A percentile compares a stretch with the other conserved stretches of the same genome.
Conservation (phyloP, 352 stramenopile genomes). For the Pythium biforme region DNA sequence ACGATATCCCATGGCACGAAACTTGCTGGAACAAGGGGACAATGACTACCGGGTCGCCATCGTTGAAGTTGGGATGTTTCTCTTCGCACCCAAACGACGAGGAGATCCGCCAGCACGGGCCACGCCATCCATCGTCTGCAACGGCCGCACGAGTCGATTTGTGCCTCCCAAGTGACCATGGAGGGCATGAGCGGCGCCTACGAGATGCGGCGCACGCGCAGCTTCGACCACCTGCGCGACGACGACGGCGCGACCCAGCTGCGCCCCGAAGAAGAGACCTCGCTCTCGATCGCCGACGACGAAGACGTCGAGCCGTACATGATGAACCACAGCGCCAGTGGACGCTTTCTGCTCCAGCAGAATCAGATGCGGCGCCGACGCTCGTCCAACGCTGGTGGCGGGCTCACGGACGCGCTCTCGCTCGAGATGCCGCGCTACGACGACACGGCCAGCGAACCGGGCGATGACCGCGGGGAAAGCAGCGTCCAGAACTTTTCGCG, state of each 20-base stretch:
- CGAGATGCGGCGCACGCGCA: constrained; percentile 47
- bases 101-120: neutral
- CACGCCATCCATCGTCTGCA: neutral
- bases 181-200: neutral
- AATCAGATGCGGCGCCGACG: constrained; percentile 2
- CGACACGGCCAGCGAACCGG: constrained; percentile 20
- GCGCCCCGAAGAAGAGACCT: constrained; percentile 22
- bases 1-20: constrained; percentile 1
- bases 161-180: neutral
- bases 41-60: constrained; percentile 22
- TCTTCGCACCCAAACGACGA: neutral
- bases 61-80: constrained; percentile 20
- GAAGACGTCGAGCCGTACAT: constrained; percentile 8
- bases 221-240: constrained; percentile 39
- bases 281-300: neutral
- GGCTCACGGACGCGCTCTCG: constrained; percentile 39
- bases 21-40: neutral
- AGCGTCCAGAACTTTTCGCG: constrained; percentile 26
- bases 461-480: neutral
- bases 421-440: constrained; percentile 42
- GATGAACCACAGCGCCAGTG: neutral
- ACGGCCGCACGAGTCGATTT: neutral
- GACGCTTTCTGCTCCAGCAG: neutral
- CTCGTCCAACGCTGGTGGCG: constrained; percentile 21
- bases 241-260: constrained; percentile 24